Evolutionary conservation across 2,329 filamentous ascomycete species (phyloP), one percentile per base, ranked within the genome.

Genomic region (Pseudocercospora ulei): DNA sequence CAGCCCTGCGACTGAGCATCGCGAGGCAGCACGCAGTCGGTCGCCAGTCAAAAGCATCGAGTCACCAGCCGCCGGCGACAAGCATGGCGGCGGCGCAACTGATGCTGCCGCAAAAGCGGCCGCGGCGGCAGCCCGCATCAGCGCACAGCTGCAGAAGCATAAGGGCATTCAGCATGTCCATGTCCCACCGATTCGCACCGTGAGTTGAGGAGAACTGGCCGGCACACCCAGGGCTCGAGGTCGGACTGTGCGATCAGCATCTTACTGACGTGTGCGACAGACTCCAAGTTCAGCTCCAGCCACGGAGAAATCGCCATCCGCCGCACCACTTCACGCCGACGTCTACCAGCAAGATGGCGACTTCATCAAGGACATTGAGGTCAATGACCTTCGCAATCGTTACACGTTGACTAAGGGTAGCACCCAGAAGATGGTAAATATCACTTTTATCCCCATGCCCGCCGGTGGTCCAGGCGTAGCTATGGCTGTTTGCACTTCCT

Each of bases 371-470:
- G 90, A 98, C 59, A 94, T 98, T 58, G 90, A 96, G 69, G 85
- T 98, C 69, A 98, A 98, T 64, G 88, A 96, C 65, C 68, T 96
- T 58, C 81, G 88, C 50, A 98, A 96, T 62, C 83, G 88, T 55
- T 98, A 98, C 65, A 81, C 87, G 62, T 73, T 98, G 68, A 98
- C 88, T 50, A 96, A 95, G 71, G 86, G 87, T 58, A 82, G 85
- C 56, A 94, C 86, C 51, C 90, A 96, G 72, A 93, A 94, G 76
- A 94, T 90, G 88, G 90, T 98, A 95, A 93, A 81, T 87, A 80
- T 66, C 74, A 55, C 56, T 75, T 73, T 72, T 52, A 45, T 45
- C 44, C 43, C 38, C 22, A 47, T 42, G 64, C 66, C 67, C 73
- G 72, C 77, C 80, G 75, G 80, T 80, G 62, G 52, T 58, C 60